Evolutionary conservation across 805 yeast genomes (phyloP).

Genomic region (Naumovozyma baii): DNA sequence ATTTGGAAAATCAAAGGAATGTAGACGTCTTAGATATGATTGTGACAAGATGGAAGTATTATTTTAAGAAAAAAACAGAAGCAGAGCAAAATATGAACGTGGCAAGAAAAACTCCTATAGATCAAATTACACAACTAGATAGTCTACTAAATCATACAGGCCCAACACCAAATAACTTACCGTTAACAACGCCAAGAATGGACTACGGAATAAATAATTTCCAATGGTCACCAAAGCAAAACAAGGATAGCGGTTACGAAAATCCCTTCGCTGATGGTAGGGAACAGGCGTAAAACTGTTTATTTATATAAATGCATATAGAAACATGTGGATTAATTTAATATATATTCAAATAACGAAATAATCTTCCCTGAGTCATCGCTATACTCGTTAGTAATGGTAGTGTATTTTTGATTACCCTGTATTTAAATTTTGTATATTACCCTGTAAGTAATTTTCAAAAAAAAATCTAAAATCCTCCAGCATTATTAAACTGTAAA

Average conservation of each 20-base stretch:
- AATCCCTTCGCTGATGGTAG: background rate
- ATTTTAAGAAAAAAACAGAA: slow-evolving; percentile 3
- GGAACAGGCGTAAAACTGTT: background rate
- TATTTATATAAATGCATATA: too few relatives aligned
- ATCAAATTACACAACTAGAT: background rate
- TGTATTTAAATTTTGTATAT: too few relatives aligned
- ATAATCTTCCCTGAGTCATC: too few relatives aligned
- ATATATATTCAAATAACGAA: too few relatives aligned
- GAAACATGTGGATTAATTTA: too few relatives aligned
- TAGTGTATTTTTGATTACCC: too few relatives aligned
- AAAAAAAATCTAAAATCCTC: too few relatives aligned
- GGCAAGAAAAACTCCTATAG: background rate
- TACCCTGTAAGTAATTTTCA: too few relatives aligned
- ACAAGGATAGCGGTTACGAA: background rate
- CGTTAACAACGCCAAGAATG: slow-evolving; percentile 16
- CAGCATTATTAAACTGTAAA: too few relatives aligned
- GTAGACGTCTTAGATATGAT: slow-evolving; percentile 31
- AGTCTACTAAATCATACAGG: background rate
- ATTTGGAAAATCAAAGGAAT: slow-evolving; percentile 25
- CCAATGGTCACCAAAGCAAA: slow-evolving; percentile 22
- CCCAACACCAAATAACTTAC: background rate
- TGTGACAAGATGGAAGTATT: slow-evolving; percentile 29
- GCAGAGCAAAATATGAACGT: background rate
- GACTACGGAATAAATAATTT: slow-evolving; percentile 23
- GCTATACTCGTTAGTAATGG: too few relatives aligned